Evolutionary conservation across 805 yeast species (phyloP).

Genomic region (Metschnikowia colocasiae): DNA sequence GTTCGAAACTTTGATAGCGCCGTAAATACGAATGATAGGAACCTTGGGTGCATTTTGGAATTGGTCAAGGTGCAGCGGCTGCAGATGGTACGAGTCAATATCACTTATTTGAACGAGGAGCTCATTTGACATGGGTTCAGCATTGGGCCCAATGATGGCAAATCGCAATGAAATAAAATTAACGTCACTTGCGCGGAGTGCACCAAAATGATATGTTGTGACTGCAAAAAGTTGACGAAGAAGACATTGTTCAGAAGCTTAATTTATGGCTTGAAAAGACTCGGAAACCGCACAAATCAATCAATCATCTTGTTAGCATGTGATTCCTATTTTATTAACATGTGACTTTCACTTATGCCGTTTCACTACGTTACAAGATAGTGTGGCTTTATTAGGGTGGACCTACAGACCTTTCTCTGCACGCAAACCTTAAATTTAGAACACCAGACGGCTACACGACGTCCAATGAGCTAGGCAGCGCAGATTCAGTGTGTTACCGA

Average conservation of each 20-base stretch:
- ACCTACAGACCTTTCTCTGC: not conserved
- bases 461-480: not conserved
- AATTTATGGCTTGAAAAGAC: not conserved
- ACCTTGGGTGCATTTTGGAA: slow-evolving; percentile 45
- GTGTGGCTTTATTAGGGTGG: not conserved
- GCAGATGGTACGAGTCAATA: slow-evolving; percentile 62
- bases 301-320: too few species aligned
- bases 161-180: not conserved
- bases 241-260: not conserved
- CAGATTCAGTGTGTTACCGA: not conserved
- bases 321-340: not conserved
- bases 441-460: not conserved
- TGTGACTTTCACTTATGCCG: not conserved
- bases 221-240: not conserved
- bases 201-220: not conserved
- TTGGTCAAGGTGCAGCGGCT: slow-evolving; percentile 54
- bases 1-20: slow-evolving; percentile 54
- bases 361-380: not conserved
- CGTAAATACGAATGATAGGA: slow-evolving; percentile 78
- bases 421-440: not conserved
- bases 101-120: slow-evolving; percentile 51
- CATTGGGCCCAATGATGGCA: not conserved
- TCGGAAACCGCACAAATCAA: too few species aligned
- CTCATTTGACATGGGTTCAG: slow-evolving; percentile 12
- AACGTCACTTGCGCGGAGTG: not conserved